Percentiles rank a stretch among this genome's conserved stretches.
Evolutionary conservation across 768 basidiomycete genomes (phyloP).

Genomic region (Suillus decipiens): DNA sequence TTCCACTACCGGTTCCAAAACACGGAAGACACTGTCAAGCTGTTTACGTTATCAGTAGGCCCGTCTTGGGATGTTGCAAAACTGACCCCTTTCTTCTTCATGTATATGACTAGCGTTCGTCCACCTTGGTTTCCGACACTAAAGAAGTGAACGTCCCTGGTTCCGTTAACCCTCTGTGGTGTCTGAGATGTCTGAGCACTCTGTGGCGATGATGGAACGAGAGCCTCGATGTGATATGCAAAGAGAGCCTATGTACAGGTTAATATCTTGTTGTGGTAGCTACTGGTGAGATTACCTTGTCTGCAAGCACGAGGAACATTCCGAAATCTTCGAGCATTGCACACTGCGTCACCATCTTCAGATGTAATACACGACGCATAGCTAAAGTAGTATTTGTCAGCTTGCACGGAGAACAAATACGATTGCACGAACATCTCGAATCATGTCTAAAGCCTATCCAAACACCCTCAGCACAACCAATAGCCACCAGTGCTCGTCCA

Average conservation of each 20-base stretch:
- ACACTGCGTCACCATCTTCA: constrained; percentile 93
- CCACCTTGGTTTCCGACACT: constrained; percentile 86
- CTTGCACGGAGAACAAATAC: background rate
- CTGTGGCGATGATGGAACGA: constrained; percentile 84
- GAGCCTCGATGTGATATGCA: constrained; percentile 94
- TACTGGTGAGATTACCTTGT: constrained; percentile 57
- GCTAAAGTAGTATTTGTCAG: constrained; percentile 45
- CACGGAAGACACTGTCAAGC: constrained; percentile 93
- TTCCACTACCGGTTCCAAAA: constrained; percentile 94
- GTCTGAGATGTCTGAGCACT: constrained; percentile 69
- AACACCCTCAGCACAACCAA: constrained; percentile 94
- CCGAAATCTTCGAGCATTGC: constrained; percentile 97
- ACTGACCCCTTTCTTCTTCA: constrained; percentile 89
- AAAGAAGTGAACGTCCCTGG: constrained; percentile 94
- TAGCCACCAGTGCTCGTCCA: constrained; percentile 82
- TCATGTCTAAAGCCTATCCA: constrained; percentile 94
- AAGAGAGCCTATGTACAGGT: constrained; percentile 65
- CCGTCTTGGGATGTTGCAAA: constrained; percentile 1
- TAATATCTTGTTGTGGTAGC: background rate
- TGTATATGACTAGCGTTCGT: constrained; percentile 89
- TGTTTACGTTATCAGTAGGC: constrained; percentile 23
- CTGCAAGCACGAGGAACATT: constrained; percentile 93
- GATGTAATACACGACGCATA: constrained; percentile 89
- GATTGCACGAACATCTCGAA: constrained; percentile 63
- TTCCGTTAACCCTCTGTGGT: constrained; percentile 89